A percentile compares a stretch with the other conserved stretches of the same genome.
Conservation (phyloP, 2,329 filamentous ascomycete species). For the Alternaria consortialis region DNA sequence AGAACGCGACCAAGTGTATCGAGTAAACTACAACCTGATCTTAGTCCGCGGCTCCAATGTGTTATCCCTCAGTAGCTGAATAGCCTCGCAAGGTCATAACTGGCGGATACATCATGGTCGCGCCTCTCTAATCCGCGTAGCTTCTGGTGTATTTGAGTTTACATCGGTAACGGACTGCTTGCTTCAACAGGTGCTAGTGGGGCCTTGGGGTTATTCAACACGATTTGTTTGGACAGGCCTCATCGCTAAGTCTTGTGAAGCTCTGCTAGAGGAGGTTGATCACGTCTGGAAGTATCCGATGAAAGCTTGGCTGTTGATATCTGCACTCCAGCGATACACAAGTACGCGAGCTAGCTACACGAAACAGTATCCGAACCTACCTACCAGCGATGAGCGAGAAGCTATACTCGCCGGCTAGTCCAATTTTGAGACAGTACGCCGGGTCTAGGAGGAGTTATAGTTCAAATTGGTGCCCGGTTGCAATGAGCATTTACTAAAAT, state of each 20-base stretch:
- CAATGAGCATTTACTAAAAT: not conserved
- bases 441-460: not conserved
- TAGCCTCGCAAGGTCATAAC: not conserved
- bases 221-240: not conserved
- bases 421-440: not conserved
- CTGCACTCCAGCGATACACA: not conserved
- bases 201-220: not conserved
- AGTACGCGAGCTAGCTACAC: not conserved
- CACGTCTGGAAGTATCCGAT: not conserved
- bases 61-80: not conserved
- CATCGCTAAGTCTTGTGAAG: not conserved
- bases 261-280: not conserved
- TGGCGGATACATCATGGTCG: not conserved
- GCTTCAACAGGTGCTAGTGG: not conserved
- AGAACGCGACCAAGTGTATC: too few species aligned
- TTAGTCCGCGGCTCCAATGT: not conserved
- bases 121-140: not conserved
- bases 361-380: not conserved
- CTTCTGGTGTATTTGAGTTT: too few species aligned
- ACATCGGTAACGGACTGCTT: not conserved
- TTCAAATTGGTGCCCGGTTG: not conserved
- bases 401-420: not conserved
- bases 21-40: not conserved
- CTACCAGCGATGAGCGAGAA: accelerated
- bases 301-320: not conserved